Evolutionary conservation across 805 yeast genomes (phyloP).

Genomic region (Schwanniomyces occidentalis): DNA sequence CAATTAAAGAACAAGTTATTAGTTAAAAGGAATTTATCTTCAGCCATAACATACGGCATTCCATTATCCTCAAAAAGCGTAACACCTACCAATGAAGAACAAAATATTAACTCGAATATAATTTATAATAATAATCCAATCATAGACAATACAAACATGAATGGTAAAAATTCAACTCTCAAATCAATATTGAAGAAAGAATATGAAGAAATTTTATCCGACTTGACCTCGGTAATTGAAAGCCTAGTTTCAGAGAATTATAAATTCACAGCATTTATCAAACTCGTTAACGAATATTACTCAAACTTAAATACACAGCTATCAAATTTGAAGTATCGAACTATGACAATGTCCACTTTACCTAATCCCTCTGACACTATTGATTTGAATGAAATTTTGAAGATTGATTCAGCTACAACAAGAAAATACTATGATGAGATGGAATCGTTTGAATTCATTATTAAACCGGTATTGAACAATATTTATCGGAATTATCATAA

Average conservation of each 20-base stretch:
- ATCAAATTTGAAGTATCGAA: constrained; percentile 15
- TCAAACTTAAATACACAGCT: constrained; percentile 26
- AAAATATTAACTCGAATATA: constrained; percentile 20
- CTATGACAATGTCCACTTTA: constrained; percentile 8
- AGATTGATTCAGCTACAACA: constrained; percentile 10
- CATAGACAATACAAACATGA: constrained; percentile 19
- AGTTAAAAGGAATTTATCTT: constrained; percentile 32
- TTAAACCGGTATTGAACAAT: constrained; percentile 36
- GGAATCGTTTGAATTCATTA: constrained; percentile 34
- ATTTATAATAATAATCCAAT: constrained; percentile 35
- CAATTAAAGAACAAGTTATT: constrained; percentile 34
- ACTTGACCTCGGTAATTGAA: constrained; percentile 35
- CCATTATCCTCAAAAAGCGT: constrained; percentile 12
- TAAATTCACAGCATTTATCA: constrained; percentile 33
- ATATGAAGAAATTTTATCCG: constrained; percentile 32
- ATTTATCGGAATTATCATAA: constrained; percentile 37
- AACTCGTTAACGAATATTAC: constrained; percentile 28
- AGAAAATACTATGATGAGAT: constrained; percentile 28
- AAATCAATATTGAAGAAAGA: constrained; percentile 21
- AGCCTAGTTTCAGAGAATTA: constrained; percentile 37
- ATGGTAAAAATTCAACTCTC: constrained; percentile 2
- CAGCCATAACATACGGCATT: constrained; percentile 27
- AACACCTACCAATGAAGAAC: constrained; percentile 4
- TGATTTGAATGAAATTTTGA: constrained; percentile 20
- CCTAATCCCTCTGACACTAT: constrained; percentile 36